phyloP scores from a whole-genome alignment of 1,284 basidiomycete species.

The Marasmius tenuissimus region DNA sequence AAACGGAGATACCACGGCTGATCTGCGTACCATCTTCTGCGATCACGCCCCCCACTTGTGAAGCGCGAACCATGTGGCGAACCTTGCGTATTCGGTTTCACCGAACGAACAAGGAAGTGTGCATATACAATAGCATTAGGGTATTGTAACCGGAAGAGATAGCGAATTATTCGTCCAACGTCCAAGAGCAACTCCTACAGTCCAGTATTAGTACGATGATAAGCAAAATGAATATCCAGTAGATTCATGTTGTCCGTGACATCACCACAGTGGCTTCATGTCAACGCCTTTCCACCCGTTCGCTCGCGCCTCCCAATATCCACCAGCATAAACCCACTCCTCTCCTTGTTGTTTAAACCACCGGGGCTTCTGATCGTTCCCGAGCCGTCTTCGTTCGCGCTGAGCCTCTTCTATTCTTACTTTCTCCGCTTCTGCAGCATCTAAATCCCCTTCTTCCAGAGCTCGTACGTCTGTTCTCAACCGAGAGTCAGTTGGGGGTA shows the following conservation, averaged over 20 bases:
- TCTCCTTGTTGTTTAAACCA: conserved; percentile 76
- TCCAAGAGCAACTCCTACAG: neutral
- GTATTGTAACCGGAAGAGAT: neutral
- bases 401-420: conserved; percentile 72
- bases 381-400: conserved; percentile 61
- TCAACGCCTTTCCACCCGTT: conserved; percentile 57
- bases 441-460: conserved; percentile 79
- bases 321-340: conserved; percentile 75
- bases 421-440: conserved; percentile 80
- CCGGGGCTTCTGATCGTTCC: conserved; percentile 55
- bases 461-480: conserved; percentile 85
- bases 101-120: neutral
- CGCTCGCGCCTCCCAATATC: conserved; percentile 80
- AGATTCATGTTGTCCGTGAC: neutral
- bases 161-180: neutral
- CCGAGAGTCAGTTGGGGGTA: conserved; percentile 87
- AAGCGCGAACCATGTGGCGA: neutral
- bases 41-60: neutral
- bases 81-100: neutral
- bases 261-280: conserved; percentile 64
- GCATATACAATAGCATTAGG: neutral
- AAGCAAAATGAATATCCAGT: neutral
- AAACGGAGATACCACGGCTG: neutral
- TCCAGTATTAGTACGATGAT: neutral
- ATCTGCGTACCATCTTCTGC: neutral